phyloP scores from a whole-genome alignment of 306 rosid genomes.

The Lathyrus oleraceus region DNA sequence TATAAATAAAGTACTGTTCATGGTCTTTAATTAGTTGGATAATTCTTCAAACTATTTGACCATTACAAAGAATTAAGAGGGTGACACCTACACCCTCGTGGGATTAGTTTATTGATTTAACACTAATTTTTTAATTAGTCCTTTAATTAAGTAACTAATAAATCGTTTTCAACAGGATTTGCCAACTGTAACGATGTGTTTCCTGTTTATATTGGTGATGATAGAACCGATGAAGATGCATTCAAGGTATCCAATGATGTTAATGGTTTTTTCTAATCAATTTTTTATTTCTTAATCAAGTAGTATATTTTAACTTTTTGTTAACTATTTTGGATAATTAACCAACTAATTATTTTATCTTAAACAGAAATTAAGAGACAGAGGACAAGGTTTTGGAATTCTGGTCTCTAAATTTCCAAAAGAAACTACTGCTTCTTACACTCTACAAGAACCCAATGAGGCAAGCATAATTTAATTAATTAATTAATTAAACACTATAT shows the following conservation, averaged over 20 bases:
- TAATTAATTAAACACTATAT: not conserved
- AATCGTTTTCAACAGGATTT: slow-evolving; percentile 62
- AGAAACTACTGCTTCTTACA: slow-evolving; percentile 83
- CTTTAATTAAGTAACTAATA: slow-evolving; percentile 37
- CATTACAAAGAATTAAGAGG: slow-evolving; percentile 9
- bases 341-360: slow-evolving; percentile 1
- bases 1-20: not conserved
- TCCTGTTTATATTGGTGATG: slow-evolving; percentile 95
- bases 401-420: slow-evolving; percentile 87
- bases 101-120: slow-evolving; percentile 34
- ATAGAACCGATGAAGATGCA: slow-evolving; percentile 94
- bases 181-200: slow-evolving; percentile 77
- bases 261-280: not conserved
- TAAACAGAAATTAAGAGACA: slow-evolving; percentile 68
- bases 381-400: slow-evolving; percentile 95
- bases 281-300: not conserved
- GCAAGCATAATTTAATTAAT: slow-evolving; percentile 45
- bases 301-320: not conserved
- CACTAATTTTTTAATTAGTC: slow-evolving; percentile 3
- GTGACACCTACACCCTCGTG: slow-evolving; percentile 28
- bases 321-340: slow-evolving; percentile 24
- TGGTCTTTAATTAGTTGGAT: slow-evolving; percentile 25
- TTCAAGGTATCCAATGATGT: slow-evolving; percentile 72
- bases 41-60: slow-evolving; percentile 31
- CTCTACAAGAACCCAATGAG: slow-evolving; percentile 90